These are phyloP conservation scores for Pythium diclinum DNA, from an alignment of 352 stramenopile genomes.

Conservation along the genomic window DNA sequence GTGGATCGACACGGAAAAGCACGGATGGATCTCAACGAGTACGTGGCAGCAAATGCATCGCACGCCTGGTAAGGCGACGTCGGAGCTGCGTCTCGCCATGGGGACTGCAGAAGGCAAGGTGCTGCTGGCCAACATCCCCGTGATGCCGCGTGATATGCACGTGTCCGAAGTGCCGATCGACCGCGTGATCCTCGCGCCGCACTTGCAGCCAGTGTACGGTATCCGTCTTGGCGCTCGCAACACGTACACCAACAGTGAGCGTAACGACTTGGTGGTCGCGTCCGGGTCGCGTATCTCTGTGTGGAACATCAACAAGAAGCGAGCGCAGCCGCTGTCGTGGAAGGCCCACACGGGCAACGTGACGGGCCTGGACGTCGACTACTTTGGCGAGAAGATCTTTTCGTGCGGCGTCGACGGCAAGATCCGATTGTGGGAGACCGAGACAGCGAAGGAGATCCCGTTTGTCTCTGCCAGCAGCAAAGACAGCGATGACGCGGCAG, in stretches of 20 bases:
- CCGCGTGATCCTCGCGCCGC: conserved; percentile 52
- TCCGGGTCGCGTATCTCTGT: conserved; percentile 69
- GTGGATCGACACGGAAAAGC: conserved; percentile 67
- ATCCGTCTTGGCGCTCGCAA: conserved; percentile 48
- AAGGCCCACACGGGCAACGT: conserved; percentile 71
- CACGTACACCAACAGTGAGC: conserved; percentile 49
- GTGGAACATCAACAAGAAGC: conserved; percentile 65
- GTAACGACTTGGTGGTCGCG: conserved; percentile 54
- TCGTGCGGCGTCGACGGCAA: conserved; percentile 58
- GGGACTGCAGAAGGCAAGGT: conserved; percentile 65
- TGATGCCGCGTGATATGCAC: conserved; percentile 23
- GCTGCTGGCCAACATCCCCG: conserved; percentile 41
- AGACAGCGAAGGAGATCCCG: conserved; percentile 30
- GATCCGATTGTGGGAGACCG: conserved; percentile 63
- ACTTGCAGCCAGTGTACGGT: conserved; percentile 58
- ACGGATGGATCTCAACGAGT: conserved; percentile 66
- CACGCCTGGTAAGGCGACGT: conserved; percentile 16
- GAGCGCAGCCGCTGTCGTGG: conserved; percentile 37
- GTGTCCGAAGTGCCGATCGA: conserved; percentile 33
- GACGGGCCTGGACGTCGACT: conserved; percentile 52
- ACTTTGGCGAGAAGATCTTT: conserved; percentile 64
- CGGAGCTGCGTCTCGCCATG: conserved; percentile 42
- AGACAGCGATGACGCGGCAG: not conserved
- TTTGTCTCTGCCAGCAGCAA: conserved; percentile 10
- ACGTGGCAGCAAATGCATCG: conserved; percentile 68